Evolutionary conservation across 2,329 filamentous ascomycete genomes (phyloP).

Genomic region (Talaromyces sp.): DNA sequence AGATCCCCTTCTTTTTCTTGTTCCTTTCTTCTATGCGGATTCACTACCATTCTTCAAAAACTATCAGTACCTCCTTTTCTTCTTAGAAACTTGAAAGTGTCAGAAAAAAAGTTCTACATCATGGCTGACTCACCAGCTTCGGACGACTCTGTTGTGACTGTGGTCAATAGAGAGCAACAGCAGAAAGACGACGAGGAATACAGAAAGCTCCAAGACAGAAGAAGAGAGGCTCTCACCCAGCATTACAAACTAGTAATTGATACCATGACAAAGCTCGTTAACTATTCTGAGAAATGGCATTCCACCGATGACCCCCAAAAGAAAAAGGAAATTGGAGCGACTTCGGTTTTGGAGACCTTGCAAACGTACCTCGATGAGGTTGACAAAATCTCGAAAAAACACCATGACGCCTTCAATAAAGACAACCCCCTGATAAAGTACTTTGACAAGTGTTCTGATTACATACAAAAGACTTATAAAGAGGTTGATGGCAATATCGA

Average conservation of each 20-base stretch:
- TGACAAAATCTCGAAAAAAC: neutral
- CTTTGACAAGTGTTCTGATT: neutral
- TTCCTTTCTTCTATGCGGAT: neutral
- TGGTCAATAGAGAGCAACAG: neutral
- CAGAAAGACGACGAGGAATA: neutral
- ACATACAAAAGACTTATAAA: neutral
- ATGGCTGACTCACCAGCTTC: neutral
- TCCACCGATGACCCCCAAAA: neutral
- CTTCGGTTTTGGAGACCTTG: neutral
- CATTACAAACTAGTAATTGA: neutral
- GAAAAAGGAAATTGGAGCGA: neutral
- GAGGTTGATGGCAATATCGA: neutral
- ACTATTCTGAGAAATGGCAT: slow-evolving; percentile 1
- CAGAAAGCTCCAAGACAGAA: neutral
- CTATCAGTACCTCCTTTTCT: neutral
- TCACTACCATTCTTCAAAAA: neutral
- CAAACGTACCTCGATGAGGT: neutral
- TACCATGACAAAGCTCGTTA: neutral
- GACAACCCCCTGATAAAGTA: neutral
- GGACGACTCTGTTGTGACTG: neutral
- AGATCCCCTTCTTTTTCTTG: neutral
- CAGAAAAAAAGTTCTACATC: neutral
- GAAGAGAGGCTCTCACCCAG: neutral
- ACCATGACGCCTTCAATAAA: neutral
- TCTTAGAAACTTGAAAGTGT: too few species aligned